A percentile compares a stretch with the other conserved stretches of the same genome.
Evolutionary conservation across 192 early-diverging fungal genomes (phyloP).

Genomic region (Backusella parvicylindrica): DNA sequence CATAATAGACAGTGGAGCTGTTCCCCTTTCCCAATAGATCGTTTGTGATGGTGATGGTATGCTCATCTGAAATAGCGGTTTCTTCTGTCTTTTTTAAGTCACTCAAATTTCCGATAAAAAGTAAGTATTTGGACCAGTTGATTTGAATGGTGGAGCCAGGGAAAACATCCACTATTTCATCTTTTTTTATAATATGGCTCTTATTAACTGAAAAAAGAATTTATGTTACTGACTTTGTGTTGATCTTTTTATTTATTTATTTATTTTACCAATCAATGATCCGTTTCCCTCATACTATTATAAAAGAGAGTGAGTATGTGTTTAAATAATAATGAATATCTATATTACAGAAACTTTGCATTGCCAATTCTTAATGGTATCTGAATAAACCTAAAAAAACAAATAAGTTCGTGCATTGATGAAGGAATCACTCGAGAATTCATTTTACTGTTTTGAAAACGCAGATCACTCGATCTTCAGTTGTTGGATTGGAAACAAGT

Average conservation of each 20-base stretch:
- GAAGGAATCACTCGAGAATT: too few relatives aligned
- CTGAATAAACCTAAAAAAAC: neutral
- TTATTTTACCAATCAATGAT: neutral
- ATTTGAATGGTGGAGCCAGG: neutral
- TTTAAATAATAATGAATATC: neutral
- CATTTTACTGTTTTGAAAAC: neutral
- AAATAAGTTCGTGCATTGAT: neutral
- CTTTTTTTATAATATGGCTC: neutral
- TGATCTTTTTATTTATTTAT: too few relatives aligned
- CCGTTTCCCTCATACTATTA: neutral
- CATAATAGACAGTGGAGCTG: neutral
- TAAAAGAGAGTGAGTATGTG: neutral
- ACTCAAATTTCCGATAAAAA: neutral
- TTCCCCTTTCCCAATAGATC: neutral
- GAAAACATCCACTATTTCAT: neutral
- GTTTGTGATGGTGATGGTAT: neutral
- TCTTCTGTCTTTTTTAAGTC: neutral
- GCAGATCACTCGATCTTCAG: neutral
- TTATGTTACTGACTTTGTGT: too few relatives aligned
- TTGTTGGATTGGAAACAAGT: neutral
- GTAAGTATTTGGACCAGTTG: neutral
- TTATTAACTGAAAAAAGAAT: too few relatives aligned
- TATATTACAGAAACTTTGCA: neutral
- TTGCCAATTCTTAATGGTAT: neutral
- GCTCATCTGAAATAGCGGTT: neutral